Evolutionary conservation across 164 flowering plant genomes (phyloP).

Genomic region (Magnolia changhungtana): DNA sequence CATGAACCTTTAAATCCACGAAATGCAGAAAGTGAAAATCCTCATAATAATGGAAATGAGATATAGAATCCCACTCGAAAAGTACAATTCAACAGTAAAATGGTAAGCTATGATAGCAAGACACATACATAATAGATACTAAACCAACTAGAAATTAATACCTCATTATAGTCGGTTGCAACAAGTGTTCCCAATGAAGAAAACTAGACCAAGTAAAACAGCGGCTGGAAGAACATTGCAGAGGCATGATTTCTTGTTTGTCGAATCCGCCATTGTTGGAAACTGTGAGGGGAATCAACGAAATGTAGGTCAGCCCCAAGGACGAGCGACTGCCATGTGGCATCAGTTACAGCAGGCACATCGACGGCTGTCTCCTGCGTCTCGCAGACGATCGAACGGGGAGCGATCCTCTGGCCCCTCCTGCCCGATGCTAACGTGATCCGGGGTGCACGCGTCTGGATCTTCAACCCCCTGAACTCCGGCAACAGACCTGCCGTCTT

Average conservation of each 20-base stretch:
- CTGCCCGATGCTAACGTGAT: conserved; percentile 19
- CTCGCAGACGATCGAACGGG: conserved; percentile 57
- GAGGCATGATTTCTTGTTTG: conserved; percentile 39
- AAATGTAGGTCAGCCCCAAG: not conserved
- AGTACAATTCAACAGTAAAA: not conserved
- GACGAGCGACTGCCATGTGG: no score
- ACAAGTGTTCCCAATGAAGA: conserved; percentile 29
- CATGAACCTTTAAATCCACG: not conserved
- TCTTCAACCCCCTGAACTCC: conserved; percentile 45
- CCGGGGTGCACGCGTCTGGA: conserved; percentile 15
- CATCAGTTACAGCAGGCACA: conserved; percentile 10
- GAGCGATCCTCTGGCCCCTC: conserved; percentile 9
- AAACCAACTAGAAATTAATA: conserved; percentile 1
- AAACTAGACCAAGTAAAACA: conserved; percentile 44
- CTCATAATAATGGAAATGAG: not conserved
- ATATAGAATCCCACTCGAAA: not conserved
- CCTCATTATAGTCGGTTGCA: conserved; percentile 27
- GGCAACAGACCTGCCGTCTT: conserved; percentile 21
- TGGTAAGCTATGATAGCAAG: not conserved
- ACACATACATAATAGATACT: not conserved
- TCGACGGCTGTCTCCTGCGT: conserved; percentile 58
- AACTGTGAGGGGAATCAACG: conserved; percentile 29
- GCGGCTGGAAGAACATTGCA: conserved; percentile 40
- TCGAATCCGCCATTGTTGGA: conserved; percentile 38
- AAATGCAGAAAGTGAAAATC: not conserved